Conservation (phyloP, 2,329 filamentous ascomycete species). For the Alternaria novae-zelandiae region DNA sequence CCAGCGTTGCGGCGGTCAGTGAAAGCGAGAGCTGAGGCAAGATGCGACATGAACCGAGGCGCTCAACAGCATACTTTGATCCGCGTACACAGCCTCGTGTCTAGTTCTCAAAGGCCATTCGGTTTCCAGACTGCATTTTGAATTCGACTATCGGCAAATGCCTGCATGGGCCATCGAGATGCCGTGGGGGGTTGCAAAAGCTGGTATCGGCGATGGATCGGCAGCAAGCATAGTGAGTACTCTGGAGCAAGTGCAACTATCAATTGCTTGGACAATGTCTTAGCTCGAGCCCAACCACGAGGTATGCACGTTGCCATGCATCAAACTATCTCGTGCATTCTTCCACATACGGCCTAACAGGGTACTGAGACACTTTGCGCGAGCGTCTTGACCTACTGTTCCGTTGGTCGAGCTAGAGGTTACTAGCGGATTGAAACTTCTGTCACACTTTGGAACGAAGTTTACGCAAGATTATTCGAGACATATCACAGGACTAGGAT, state of each 20-base stretch:
- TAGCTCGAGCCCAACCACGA: slow-evolving; percentile 11
- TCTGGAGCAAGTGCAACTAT: background rate
- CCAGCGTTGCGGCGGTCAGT: background rate
- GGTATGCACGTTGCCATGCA: slow-evolving; percentile 5
- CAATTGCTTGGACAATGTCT: background rate
- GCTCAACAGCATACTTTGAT: background rate
- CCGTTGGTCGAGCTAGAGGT: background rate
- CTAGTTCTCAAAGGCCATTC: background rate
- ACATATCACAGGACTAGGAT: background rate
- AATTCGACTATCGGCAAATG: background rate
- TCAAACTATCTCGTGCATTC: background rate
- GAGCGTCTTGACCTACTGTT: background rate
- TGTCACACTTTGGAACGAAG: background rate
- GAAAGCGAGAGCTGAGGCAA: background rate
- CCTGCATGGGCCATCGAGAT: background rate
- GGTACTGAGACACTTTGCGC: background rate
- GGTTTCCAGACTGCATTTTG: background rate
- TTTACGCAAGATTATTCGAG: background rate
- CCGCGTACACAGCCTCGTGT: background rate
- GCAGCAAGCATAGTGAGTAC: slow-evolving; percentile 2
- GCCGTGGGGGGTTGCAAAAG: background rate
- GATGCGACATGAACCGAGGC: background rate
- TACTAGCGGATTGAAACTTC: slow-evolving; percentile 1
- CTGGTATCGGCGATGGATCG: slow-evolving; percentile 2
- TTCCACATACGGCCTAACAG: background rate